These are phyloP conservation scores for Pseudogymnoascus sp. DNA, from an alignment of 2,329 filamentous ascomycete species.

Conservation along the genomic window DNA sequence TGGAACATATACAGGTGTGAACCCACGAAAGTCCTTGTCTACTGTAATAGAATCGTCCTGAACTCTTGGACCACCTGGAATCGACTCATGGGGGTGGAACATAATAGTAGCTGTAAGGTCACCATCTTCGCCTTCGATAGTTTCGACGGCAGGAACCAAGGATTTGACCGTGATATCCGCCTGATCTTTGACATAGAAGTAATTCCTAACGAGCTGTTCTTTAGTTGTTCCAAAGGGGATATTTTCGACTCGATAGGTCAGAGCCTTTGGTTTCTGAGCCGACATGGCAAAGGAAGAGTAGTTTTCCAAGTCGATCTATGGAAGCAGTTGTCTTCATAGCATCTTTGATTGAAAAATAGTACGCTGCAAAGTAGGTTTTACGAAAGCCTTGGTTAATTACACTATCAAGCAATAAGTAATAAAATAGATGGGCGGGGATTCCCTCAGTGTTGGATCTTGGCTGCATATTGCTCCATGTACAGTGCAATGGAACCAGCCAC, in stretches of 20 bases:
- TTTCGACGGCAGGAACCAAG: not conserved
- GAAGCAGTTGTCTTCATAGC: not conserved
- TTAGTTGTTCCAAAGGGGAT: constrained; percentile 10
- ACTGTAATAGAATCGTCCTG: not conserved
- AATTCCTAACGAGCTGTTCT: constrained; percentile 6
- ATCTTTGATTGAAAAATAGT: not conserved
- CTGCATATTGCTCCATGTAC: not conserved
- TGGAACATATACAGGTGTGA: not conserved
- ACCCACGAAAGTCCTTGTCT: not conserved
- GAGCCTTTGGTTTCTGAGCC: not conserved
- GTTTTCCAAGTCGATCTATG: not conserved
- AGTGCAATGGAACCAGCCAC: not conserved
- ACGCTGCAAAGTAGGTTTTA: not conserved
- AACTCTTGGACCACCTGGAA: not conserved
- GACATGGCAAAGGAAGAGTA: not conserved
- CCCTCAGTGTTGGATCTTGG: not conserved
- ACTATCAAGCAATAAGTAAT: not conserved
- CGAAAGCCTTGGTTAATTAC: not conserved
- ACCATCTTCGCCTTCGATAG: constrained; percentile 1
- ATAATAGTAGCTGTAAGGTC: constrained; percentile 1
- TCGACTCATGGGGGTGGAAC: not conserved
- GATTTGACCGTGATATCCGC: constrained; percentile 9
- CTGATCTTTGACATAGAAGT: constrained; percentile 10
- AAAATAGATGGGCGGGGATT: not conserved
- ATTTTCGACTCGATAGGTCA: constrained; percentile 11